Evolutionary conservation across 2,329 filamentous ascomycete species (phyloP).

Genomic region (Trematosphaeria pertusa): DNA sequence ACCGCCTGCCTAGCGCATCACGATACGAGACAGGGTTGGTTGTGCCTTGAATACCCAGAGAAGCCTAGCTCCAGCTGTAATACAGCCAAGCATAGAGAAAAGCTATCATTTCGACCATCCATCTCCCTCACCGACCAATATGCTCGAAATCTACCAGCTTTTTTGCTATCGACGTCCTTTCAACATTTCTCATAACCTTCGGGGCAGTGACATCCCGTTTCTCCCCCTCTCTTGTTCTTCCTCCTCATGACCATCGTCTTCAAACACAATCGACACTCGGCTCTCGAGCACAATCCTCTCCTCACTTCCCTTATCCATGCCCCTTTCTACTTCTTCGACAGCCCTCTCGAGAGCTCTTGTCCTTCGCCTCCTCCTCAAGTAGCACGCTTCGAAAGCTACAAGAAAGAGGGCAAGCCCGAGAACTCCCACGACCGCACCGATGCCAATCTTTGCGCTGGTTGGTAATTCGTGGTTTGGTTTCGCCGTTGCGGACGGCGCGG

Average conservation of each 20-base stretch:
- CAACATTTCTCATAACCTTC: conserved; percentile 16
- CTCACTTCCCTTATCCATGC: conserved; percentile 16
- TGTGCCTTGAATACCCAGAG: no score
- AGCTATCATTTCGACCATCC: no score
- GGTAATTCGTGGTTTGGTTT: conserved; percentile 5
- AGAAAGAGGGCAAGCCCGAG: conserved; percentile 7
- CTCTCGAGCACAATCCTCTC: conserved; percentile 36
- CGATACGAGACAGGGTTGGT: no score
- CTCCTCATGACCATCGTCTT: conserved; percentile 19
- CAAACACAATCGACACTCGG: conserved; percentile 31
- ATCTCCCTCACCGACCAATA: no score
- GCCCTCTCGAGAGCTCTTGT: conserved; percentile 24
- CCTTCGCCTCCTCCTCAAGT: conserved; percentile 24
- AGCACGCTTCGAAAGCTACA: conserved; percentile 16
- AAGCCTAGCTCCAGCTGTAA: no score
- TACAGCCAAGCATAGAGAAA: no score
- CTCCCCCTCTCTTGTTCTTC: conserved; percentile 20
- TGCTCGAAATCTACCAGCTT: no score
- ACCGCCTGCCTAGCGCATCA: no score
- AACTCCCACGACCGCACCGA: conserved; percentile 13
- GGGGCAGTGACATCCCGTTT: conserved; percentile 27
- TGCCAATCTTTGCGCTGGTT: conserved; percentile 16
- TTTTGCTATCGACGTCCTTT: no score
- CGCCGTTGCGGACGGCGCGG: conserved; percentile 2
- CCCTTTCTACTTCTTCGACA: conserved; percentile 28